Percentiles rank a stretch among this genome's conserved stretches.
Evolutionary conservation across 805 yeast genomes (phyloP).

Genomic region (Kodamaea sagamina): DNA sequence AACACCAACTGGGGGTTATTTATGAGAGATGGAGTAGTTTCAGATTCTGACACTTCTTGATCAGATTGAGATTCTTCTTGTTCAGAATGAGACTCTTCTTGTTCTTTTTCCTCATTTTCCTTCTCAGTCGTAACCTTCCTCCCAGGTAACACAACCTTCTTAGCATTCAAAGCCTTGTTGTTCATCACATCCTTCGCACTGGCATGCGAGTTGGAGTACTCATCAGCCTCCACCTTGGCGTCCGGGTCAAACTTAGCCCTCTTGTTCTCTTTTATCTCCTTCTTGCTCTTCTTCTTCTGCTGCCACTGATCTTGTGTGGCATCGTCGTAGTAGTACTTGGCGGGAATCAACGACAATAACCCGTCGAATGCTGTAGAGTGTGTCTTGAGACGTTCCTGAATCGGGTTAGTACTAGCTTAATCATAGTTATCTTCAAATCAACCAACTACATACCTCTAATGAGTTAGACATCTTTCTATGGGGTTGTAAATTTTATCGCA

Average conservation of each 20-base stretch:
- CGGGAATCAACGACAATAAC: slow-evolving; percentile 85
- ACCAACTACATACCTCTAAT: slow-evolving; percentile 51
- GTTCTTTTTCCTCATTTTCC: slow-evolving; percentile 11
- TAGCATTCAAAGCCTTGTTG: slow-evolving; percentile 55
- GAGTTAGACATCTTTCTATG: slow-evolving; percentile 51
- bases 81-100: neutral
- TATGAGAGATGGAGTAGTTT: slow-evolving; percentile 16
- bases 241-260: slow-evolving; percentile 77
- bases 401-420: slow-evolving; percentile 23
- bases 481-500: slow-evolving; percentile 8
- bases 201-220: slow-evolving; percentile 41
- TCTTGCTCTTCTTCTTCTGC: slow-evolving; percentile 72
- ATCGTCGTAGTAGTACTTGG: slow-evolving; percentile 90
- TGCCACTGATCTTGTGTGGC: slow-evolving; percentile 91
- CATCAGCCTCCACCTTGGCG: slow-evolving; percentile 44
- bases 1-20: slow-evolving; percentile 46
- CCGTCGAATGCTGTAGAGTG: slow-evolving; percentile 88
- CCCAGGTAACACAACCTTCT: slow-evolving; percentile 46
- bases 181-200: slow-evolving; percentile 63
- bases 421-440: neutral
- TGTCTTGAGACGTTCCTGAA: slow-evolving; percentile 70
- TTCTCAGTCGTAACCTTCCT: slow-evolving; percentile 19
- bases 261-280: slow-evolving; percentile 61
- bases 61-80: neutral
- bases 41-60: too few species aligned